A percentile compares a stretch with the other conserved stretches of the same genome.
Evolutionary conservation across 2,329 filamentous ascomycete species (phyloP).

Genomic region (Dothidotthia symphoricarpi): DNA sequence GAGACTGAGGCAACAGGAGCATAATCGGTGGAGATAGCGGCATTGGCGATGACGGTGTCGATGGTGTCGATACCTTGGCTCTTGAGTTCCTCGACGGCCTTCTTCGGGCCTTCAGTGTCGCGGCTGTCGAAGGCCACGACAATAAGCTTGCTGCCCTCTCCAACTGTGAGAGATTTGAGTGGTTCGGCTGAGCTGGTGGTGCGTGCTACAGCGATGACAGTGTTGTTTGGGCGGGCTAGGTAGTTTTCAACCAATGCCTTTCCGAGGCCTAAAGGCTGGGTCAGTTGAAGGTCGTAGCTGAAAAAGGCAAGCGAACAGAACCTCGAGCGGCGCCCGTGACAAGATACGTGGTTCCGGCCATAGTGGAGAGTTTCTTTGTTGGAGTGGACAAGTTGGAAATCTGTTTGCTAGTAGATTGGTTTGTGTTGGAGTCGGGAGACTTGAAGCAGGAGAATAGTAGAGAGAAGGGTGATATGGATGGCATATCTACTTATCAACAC

Average conservation of each 20-base stretch:
- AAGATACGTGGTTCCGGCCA: no score
- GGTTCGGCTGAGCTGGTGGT: slow-evolving; percentile 1
- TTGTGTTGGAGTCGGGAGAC: no score
- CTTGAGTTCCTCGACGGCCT: slow-evolving; percentile 9
- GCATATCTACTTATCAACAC: no score
- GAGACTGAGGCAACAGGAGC: not conserved
- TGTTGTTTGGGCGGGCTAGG: slow-evolving; percentile 14
- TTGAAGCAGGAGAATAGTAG: no score
- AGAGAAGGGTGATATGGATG: no score
- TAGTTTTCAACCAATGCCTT: slow-evolving; percentile 7
- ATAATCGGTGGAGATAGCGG: slow-evolving; percentile 39
- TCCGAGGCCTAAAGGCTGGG: slow-evolving; percentile 19
- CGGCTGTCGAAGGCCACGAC: slow-evolving; percentile 17
- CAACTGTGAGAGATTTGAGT: slow-evolving; percentile 36
- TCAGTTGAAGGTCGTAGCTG: no score
- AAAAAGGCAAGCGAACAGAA: no score
- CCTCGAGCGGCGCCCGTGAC: no score
- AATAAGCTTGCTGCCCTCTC: slow-evolving; percentile 11
- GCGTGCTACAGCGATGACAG: slow-evolving; percentile 18
- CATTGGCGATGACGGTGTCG: slow-evolving; percentile 56
- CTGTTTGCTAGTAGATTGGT: no score
- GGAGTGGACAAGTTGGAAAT: no score
- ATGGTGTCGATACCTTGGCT: slow-evolving; percentile 42
- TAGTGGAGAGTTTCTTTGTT: no score
- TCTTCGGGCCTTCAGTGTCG: slow-evolving; percentile 3